Evolutionary conservation across 1,284 basidiomycete species (phyloP).

Genomic region (Ustilago esculenta): DNA sequence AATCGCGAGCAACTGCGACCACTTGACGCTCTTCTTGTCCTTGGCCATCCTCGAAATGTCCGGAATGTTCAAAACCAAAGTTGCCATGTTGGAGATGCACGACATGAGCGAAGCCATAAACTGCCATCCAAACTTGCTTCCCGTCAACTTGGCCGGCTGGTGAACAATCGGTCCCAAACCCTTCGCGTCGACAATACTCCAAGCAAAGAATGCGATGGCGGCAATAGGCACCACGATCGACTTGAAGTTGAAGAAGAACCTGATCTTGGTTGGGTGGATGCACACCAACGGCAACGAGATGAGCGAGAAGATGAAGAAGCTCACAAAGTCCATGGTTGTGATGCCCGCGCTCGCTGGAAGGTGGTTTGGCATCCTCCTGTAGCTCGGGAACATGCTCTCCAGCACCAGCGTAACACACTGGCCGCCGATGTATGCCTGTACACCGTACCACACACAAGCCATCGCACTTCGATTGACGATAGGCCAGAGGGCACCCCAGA

Average conservation of each 20-base stretch:
- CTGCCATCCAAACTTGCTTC: conserved; percentile 78
- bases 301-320: conserved; percentile 87
- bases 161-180: conserved; percentile 81
- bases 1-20: conserved; percentile 70
- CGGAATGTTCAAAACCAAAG: conserved; percentile 55
- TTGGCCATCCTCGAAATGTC: conserved; percentile 57
- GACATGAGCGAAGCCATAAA: conserved; percentile 72
- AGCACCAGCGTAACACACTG: conserved; percentile 76
- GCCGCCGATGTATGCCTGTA: conserved; percentile 72
- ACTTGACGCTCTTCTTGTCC: conserved; percentile 33
- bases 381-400: conserved; percentile 74
- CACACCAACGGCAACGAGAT: conserved; percentile 81
- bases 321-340: conserved; percentile 77
- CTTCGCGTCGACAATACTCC: conserved; percentile 79
- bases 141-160: conserved; percentile 75
- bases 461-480: conserved; percentile 78
- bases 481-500: conserved; percentile 84
- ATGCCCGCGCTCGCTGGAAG: conserved; percentile 78
- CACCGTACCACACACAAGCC: conserved; percentile 73
- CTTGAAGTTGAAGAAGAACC: conserved; percentile 83
- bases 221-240: conserved; percentile 72
- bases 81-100: conserved; percentile 56
- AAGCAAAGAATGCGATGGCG: conserved; percentile 77
- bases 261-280: conserved; percentile 82
- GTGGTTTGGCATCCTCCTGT: conserved; percentile 76